Percentiles rank a stretch among this genome's conserved stretches.
Conservation (phyloP, 495 filamentous ascomycete genomes). For the Annulohypoxylon moriforme region DNA sequence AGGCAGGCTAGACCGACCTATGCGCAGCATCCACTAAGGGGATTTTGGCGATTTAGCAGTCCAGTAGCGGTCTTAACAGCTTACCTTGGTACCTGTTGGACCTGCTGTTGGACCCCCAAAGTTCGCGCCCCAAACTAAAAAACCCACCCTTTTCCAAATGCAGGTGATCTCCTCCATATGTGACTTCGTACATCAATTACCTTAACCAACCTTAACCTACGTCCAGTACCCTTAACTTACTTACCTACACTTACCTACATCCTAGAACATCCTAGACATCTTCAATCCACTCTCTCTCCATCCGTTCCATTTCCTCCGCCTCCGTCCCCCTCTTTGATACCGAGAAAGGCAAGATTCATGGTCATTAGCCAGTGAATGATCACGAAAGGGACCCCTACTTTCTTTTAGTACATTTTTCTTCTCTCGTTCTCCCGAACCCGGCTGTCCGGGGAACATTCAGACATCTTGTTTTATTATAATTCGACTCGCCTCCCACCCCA, state of each 20-base stretch:
- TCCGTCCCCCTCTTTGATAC: constrained; percentile 33
- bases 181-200: constrained; percentile 28
- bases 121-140: constrained; percentile 9
- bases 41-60: background rate
- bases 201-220: constrained; percentile 12
- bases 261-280: constrained; percentile 18
- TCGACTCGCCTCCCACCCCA: constrained; percentile 8
- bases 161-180: constrained; percentile 44
- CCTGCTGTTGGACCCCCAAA: constrained; percentile 22
- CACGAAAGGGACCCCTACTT: constrained; percentile 10
- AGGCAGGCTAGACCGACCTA: constrained; percentile 34
- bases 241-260: background rate
- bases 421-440: constrained; percentile 14
- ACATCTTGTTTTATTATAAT: constrained; percentile 29
- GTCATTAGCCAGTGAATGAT: constrained; percentile 11
- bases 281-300: constrained; percentile 17
- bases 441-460: constrained; percentile 23
- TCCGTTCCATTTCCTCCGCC: constrained; percentile 9
- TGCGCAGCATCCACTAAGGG: background rate
- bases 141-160: constrained; percentile 35
- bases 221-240: no score
- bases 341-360: constrained; percentile 38
- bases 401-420: constrained; percentile 16
- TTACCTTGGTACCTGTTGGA: constrained; percentile 13
- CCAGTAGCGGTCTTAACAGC: background rate